Evolutionary conservation across 805 yeast species (phyloP).

Genomic region (Schwanniomyces sp.): DNA sequence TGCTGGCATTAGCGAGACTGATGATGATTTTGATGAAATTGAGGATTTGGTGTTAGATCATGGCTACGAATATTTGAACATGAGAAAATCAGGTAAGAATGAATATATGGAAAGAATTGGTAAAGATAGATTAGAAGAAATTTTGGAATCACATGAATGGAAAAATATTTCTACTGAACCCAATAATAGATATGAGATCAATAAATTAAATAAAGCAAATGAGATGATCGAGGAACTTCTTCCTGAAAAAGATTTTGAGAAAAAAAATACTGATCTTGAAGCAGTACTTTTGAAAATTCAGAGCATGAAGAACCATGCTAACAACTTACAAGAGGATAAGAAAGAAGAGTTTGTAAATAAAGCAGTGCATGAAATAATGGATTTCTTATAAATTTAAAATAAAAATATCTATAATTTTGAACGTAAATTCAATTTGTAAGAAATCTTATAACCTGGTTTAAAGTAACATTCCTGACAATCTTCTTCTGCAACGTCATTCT

Average conservation of each 20-base stretch:
- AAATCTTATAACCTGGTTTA: constrained; percentile 53
- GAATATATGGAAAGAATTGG: constrained; percentile 48
- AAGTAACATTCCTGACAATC: constrained; percentile 82
- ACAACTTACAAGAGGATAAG: constrained; percentile 21
- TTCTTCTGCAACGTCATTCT: constrained; percentile 73
- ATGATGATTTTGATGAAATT: constrained; percentile 16
- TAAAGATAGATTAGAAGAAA: constrained; percentile 40
- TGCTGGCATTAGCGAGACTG: constrained; percentile 23
- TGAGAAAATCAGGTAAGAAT: constrained; percentile 30
- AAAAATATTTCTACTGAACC: constrained; percentile 9
- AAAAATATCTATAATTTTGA: constrained; percentile 11
- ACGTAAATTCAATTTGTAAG: constrained; percentile 15
- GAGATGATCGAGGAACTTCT: constrained; percentile 29
- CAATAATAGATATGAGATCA: constrained; percentile 15
- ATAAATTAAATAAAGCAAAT: constrained; percentile 18
- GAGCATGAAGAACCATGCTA: constrained; percentile 26
- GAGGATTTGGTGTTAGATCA: constrained; percentile 38
- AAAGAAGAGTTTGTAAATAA: constrained; percentile 32
- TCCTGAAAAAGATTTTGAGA: constrained; percentile 6
- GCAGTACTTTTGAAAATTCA: constrained; percentile 31
- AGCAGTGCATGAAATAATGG: constrained; percentile 39
- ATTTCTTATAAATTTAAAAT: constrained; percentile 23
- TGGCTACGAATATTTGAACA: constrained; percentile 46
- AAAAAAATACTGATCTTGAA: constrained; percentile 18
- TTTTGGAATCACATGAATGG: constrained; percentile 54